Evolutionary conservation across 2,329 filamentous ascomycete species (phyloP).

Genomic region (Aspergillus sojae): DNA sequence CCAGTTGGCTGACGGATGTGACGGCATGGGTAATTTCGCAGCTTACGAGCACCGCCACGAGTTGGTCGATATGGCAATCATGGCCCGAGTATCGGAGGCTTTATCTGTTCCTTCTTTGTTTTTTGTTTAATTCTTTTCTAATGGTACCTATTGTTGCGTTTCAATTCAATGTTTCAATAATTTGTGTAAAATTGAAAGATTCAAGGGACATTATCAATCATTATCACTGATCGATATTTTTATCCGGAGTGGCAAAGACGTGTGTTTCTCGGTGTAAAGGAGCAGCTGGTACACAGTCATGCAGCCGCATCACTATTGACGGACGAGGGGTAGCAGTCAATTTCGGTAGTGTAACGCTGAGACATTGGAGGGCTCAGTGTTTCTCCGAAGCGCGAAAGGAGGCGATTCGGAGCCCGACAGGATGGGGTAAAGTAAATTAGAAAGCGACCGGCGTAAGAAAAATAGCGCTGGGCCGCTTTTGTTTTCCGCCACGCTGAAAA

Average conservation of each 20-base stretch:
- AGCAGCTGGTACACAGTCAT: not conserved
- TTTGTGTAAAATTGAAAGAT: not conserved
- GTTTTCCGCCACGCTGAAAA: not conserved
- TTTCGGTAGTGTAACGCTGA: not conserved
- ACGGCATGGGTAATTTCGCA: not conserved
- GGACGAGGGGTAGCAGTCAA: not conserved
- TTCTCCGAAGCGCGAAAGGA: not conserved
- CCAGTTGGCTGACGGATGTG: not conserved
- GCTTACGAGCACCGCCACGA: not conserved
- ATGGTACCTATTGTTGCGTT: not conserved
- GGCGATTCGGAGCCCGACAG: not conserved
- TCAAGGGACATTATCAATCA: not conserved
- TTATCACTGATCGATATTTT: not conserved
- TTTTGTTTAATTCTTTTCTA: not conserved
- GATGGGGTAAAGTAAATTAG: not conserved
- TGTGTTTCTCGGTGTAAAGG: not conserved
- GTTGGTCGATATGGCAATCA: not conserved
- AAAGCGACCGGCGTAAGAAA: not conserved
- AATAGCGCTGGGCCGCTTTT: not conserved
- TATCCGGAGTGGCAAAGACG: not conserved
- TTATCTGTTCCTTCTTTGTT: not conserved
- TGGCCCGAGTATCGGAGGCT: too few relatives aligned
- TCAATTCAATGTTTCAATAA: not conserved
- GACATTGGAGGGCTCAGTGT: not conserved
- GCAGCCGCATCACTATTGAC: not conserved